Evolutionary conservation across 2,329 filamentous ascomycete species (phyloP), one percentile per base, ranked within the genome.

Genomic region (Neonectria coccinea): DNA sequence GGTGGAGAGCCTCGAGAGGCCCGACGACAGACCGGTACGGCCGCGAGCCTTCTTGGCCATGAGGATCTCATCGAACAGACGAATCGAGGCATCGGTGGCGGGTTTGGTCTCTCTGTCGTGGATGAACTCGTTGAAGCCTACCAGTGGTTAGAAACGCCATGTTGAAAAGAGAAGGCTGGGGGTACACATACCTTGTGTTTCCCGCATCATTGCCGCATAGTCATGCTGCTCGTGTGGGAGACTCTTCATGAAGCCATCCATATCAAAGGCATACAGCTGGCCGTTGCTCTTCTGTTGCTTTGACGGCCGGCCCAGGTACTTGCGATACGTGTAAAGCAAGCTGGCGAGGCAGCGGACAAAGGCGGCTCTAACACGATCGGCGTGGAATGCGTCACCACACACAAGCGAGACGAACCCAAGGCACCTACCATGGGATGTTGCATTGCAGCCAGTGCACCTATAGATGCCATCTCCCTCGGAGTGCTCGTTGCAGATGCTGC

Each of bases 1-100:
- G 5, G 87, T 89, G 10, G 87, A 88, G 10, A 89, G 83, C 10
- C 87, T 85, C 1, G 86, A 88, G 31, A 89, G 84, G 41, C 89
- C 92, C 29, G 87, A 85, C 56, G 90, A 88, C 63, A 94, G 82
- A 5, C 86, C 87, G 1, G 87, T 84, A 36, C 89, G 89, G 25
- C 92, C 91, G 54, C 87, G 84, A 29, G 85, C 85, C 75, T 87
- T 88, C 82, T 96, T 96, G 33, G 92, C 91, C 56, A 95, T 83
- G 72, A 96, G 92, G 73, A 96, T 89, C 77, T 94, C 91, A 77
- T 96, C 92, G 72, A 96, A 96, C 1, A 96, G 85, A 60, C 91
- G 91, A 72, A 95, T 89, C 2, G 84, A 79, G 0, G 91, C 86
- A 67, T 92, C 85, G 8, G 87, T 84, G 0, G 88, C 78, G 2